These are phyloP conservation scores for Dryadomyces sulphureus DNA, from an alignment of 2,329 filamentous ascomycete species.

Conservation along the genomic window DNA sequence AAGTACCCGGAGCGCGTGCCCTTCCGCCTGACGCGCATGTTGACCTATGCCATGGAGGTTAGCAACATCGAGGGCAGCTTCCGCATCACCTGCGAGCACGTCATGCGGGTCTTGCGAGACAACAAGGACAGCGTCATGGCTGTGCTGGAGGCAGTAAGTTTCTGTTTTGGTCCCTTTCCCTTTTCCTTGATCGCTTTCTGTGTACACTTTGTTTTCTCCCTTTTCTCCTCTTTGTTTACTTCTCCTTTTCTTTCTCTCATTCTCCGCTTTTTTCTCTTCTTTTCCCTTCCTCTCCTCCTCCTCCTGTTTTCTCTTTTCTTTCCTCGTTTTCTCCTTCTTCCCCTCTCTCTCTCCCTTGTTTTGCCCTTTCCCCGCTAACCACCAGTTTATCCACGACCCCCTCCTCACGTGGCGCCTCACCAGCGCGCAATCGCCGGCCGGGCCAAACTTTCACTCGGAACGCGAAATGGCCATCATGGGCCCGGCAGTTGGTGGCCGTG, in stretches of 20 bases:
- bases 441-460: conserved; percentile 52
- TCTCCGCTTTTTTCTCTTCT: conserved; percentile 4
- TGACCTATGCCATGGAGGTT: conserved; percentile 99
- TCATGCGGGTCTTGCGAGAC: conserved; percentile 89
- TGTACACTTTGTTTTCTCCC: too few species aligned
- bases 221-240: not conserved
- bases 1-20: conserved; percentile 97
- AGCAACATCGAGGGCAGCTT: conserved; percentile 99
- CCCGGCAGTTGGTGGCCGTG: conserved; percentile 26
- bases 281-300: too few species aligned
- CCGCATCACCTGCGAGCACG: conserved; percentile 93
- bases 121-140: conserved; percentile 99
- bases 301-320: conserved; percentile 2
- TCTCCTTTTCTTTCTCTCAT: not conserved
- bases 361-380: not conserved
- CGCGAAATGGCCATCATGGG: conserved; percentile 38
- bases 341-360: too few species aligned
- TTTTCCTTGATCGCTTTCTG: conserved; percentile 6
- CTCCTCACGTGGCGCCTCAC: conserved; percentile 90
- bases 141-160: conserved; percentile 84
- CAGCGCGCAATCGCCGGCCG: conserved; percentile 44
- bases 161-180: not conserved
- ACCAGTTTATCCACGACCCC: conserved; percentile 95
- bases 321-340: too few species aligned
- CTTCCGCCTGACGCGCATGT: conserved; percentile 95